Conservation (phyloP, 106 monocot species). For the Dendrobium chrysotoxum region DNA sequence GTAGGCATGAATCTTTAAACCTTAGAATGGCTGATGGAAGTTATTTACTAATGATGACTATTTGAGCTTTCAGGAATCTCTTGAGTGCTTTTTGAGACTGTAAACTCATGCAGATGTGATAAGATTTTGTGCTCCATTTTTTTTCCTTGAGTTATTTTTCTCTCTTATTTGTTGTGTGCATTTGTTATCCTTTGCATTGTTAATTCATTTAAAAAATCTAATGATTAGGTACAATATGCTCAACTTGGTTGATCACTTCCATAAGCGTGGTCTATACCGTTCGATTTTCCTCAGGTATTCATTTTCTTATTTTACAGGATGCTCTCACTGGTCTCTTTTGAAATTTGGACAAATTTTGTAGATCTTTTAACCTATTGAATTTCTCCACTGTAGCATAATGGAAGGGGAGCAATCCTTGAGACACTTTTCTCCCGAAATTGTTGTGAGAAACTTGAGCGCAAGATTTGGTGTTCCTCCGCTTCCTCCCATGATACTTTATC, state of each 20-base stretch:
- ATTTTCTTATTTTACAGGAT: constrained; percentile 5
- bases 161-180: background rate
- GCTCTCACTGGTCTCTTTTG: background rate
- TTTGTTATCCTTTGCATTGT: background rate
- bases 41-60: background rate
- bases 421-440: constrained; percentile 74
- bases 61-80: background rate
- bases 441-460: constrained; percentile 41
- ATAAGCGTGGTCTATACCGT: constrained; percentile 77
- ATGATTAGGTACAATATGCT: constrained; percentile 78
- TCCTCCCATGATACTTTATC: constrained; percentile 70
- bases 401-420: constrained; percentile 87
- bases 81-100: background rate
- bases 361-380: background rate
- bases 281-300: constrained; percentile 88
- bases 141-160: background rate
- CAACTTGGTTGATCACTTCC: constrained; percentile 94
- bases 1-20: background rate
- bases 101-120: background rate
- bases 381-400: constrained; percentile 73
- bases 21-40: background rate
- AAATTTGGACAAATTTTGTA: background rate
- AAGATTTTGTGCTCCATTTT: background rate
- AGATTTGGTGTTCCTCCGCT: constrained; percentile 45
- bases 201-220: background rate